A percentile compares a stretch with the other conserved stretches of the same genome.
Evolutionary conservation across 2,329 filamentous ascomycete genomes (phyloP).

Genomic region (Cladobotryum mycophilum): DNA sequence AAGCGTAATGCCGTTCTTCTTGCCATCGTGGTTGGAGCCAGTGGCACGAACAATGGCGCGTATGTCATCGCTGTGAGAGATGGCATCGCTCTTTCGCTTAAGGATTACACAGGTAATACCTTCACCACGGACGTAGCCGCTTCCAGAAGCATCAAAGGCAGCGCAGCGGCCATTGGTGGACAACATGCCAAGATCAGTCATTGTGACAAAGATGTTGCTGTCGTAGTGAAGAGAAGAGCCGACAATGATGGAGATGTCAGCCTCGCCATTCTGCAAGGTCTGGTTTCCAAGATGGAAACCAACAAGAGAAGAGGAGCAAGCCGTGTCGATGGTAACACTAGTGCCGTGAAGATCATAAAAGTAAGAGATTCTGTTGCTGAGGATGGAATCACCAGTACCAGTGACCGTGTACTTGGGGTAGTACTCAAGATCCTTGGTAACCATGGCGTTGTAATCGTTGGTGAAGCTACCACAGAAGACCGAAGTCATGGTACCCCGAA

Average conservation of each 20-base stretch:
- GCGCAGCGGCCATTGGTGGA: slow-evolving; percentile 14
- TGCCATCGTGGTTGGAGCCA: slow-evolving; percentile 6
- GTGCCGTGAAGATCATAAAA: slow-evolving; percentile 8
- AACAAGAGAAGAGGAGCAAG: slow-evolving; percentile 2
- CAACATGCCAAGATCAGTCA: slow-evolving; percentile 23
- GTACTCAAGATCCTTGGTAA: background rate
- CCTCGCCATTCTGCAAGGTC: slow-evolving; percentile 1
- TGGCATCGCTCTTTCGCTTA: slow-evolving; percentile 1
- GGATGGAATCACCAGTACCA: background rate
- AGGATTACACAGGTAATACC: slow-evolving; percentile 2
- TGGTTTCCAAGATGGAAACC: slow-evolving; percentile 4
- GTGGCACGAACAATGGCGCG: slow-evolving; percentile 2
- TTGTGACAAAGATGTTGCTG: slow-evolving; percentile 17
- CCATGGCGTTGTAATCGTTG: background rate
- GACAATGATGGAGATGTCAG: slow-evolving; percentile 1
- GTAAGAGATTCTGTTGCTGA: slow-evolving; percentile 13
- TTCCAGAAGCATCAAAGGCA: slow-evolving; percentile 1
- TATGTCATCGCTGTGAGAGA: slow-evolving; percentile 4
- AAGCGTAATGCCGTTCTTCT: slow-evolving; percentile 4
- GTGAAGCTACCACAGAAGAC: slow-evolving; percentile 1
- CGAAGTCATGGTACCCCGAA: background rate
- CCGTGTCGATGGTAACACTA: slow-evolving; percentile 7
- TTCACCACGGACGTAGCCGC: slow-evolving; percentile 9
- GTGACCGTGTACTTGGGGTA: background rate
- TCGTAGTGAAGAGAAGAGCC: slow-evolving; percentile 19